These are phyloP conservation scores for Tricladium varicosporioides DNA, from an alignment of 2,329 filamentous ascomycete species.

Conservation along the genomic window DNA sequence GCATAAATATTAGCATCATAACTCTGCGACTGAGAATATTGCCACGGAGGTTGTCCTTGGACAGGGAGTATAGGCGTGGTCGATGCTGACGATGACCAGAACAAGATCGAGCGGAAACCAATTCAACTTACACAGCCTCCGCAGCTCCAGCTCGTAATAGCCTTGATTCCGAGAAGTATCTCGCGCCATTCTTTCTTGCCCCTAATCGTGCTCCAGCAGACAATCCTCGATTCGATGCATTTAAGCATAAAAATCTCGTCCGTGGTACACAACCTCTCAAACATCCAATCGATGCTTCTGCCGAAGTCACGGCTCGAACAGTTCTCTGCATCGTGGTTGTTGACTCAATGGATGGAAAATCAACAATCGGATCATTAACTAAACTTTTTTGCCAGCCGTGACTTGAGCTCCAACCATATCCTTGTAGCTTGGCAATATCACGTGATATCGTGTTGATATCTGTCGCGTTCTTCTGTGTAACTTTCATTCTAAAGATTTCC, in stretches of 20 bases:
- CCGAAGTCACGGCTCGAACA: slow-evolving; percentile 28
- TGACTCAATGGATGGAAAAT: slow-evolving; percentile 17
- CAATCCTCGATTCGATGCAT: slow-evolving; percentile 23
- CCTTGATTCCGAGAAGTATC: slow-evolving; percentile 31
- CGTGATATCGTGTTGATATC: slow-evolving; percentile 1
- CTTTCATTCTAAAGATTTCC: background rate
- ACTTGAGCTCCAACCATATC: background rate
- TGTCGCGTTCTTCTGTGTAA: background rate
- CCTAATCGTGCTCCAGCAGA: slow-evolving; percentile 11
- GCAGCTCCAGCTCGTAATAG: slow-evolving; percentile 26
- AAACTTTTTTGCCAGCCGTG: slow-evolving; percentile 14
- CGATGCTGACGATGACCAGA: background rate
- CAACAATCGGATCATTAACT: slow-evolving; percentile 8
- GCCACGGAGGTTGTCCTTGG: too few species aligned
- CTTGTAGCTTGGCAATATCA: background rate
- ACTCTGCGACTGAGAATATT: too few species aligned
- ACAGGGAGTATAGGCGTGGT: too few species aligned
- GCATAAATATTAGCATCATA: slow-evolving; percentile 7
- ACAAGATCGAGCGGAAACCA: background rate
- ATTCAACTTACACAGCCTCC: slow-evolving; percentile 31
- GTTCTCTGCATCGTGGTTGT: slow-evolving; percentile 30
- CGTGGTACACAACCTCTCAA: slow-evolving; percentile 22
- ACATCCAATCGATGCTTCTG: slow-evolving; percentile 24
- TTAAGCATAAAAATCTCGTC: slow-evolving; percentile 31
- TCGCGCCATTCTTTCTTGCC: slow-evolving; percentile 19